phyloP scores from a whole-genome alignment of 2,329 filamentous ascomycete species.

The Scytalidium lignicola region DNA sequence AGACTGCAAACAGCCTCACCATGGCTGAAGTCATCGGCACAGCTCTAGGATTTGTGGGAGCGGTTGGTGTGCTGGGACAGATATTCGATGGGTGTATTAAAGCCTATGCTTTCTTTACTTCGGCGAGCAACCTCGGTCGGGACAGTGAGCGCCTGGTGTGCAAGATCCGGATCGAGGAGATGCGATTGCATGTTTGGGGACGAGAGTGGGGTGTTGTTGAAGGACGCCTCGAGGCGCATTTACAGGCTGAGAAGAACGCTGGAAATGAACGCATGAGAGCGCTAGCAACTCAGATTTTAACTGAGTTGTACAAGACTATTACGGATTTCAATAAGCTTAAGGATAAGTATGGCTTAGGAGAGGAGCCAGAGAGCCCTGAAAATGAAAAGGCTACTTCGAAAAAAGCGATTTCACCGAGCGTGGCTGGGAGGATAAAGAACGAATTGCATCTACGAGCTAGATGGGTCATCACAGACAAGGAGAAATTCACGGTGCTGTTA shows the following conservation, averaged over 20 bases:
- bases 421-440: constrained; percentile 12
- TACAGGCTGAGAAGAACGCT: constrained; percentile 33
- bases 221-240: constrained; percentile 38
- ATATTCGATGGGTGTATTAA: constrained; percentile 43
- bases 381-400: constrained; percentile 4
- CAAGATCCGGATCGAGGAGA: constrained; percentile 46
- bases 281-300: constrained; percentile 37
- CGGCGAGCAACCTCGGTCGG: constrained; percentile 36
- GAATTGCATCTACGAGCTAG: constrained; percentile 30
- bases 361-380: constrained; percentile 18
- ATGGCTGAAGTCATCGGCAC: constrained; percentile 38
- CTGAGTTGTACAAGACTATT: constrained; percentile 38
- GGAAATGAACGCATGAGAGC: constrained; percentile 27
- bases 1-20: constrained; percentile 2
- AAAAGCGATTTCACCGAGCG: constrained; percentile 2
- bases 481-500: constrained; percentile 37
- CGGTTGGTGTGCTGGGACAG: constrained; percentile 40
- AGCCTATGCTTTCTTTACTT: constrained; percentile 40
- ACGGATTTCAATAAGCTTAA: constrained; percentile 38
- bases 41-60: constrained; percentile 37
- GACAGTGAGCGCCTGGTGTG: constrained; percentile 40
- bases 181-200: constrained; percentile 42
- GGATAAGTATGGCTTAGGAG: constrained; percentile 37
- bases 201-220: constrained; percentile 43
- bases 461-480: constrained; percentile 43